Percentiles rank a stretch among this genome's conserved stretches.
phyloP scores from a whole-genome alignment of 306 rosid species.

The Cicer judaicum region DNA sequence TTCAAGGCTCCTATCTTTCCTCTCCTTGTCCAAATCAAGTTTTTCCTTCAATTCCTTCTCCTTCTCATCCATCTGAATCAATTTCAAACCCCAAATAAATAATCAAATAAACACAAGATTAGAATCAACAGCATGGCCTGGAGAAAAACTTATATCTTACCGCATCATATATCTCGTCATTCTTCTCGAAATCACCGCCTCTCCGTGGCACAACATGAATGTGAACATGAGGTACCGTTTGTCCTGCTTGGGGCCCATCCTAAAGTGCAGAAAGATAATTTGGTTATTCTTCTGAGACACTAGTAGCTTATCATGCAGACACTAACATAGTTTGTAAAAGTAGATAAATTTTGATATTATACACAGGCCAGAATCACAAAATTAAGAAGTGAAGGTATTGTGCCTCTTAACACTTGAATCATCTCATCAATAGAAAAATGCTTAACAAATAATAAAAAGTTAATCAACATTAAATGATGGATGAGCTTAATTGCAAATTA shows the following conservation, averaged over 20 bases:
- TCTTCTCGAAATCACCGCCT: constrained; percentile 80
- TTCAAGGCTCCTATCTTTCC: constrained; percentile 71
- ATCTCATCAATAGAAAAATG: constrained; percentile 15
- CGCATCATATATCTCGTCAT: constrained; percentile 86
- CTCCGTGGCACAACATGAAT: constrained; percentile 80
- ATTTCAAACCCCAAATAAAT: constrained; percentile 28
- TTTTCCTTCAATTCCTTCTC: constrained; percentile 79
- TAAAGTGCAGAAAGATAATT: constrained; percentile 48
- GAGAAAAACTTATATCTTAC: constrained; percentile 53
- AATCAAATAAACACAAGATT: constrained; percentile 13
- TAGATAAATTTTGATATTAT: constrained; percentile 2
- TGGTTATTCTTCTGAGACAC: constrained; percentile 27
- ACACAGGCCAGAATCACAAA: not conserved
- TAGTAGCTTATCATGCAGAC: constrained; percentile 18
- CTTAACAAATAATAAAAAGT: not conserved
- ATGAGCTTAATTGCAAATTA: constrained; percentile 21
- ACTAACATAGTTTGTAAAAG: constrained; percentile 3
- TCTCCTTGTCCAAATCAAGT: constrained; percentile 83
- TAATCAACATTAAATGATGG: constrained; percentile 17
- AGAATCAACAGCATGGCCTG: constrained; percentile 20
- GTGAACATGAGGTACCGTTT: constrained; percentile 92
- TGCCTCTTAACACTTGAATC: constrained; percentile 20
- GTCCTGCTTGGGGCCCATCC: constrained; percentile 98
- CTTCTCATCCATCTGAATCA: constrained; percentile 75
- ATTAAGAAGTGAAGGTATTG: not conserved